Base-by-base conservation (phyloP, 2,329 filamentous ascomycete species). In the Pseudogymnoascus sp. region DNA sequence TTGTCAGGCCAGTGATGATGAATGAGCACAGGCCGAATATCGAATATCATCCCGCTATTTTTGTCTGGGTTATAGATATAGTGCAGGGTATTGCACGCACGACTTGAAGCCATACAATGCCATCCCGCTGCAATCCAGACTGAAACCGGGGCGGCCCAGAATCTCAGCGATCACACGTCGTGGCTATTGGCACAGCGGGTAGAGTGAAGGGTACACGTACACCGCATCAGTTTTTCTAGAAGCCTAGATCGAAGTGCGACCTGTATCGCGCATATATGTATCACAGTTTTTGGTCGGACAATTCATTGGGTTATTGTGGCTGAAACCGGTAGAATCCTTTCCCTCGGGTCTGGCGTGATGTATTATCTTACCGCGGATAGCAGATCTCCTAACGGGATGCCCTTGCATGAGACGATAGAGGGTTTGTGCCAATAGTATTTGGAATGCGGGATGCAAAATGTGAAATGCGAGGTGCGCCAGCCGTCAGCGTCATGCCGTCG, bases 241-340 rank as follows among this genome's bases (percentile, higher is more conserved):
- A 55, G 49, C 49, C 49, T 55, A 55, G 49, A 55, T 55, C 26
- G 29, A 31, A 55, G 49, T 55, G 7, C 29, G 29, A 55, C 49
- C 26, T 55, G 49, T 55, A 31, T 7, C 49, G 29, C 31, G 49
- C 49, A 55, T 33, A 33, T 33, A 55, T 33, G 49, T 55, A 55
- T 55, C 49, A 55, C 49, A 31, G 49, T 33, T 33, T 31, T 55
- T 33, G 49, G 8, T 55, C 49, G 49, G 49, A 55, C 26, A 55
- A 55, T 55, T 55, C 29, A 33, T 55, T 33, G 33, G 49, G 49
- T 55, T 55, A 3, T 4, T 33, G 26, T 55, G 45, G 45, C 26
- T 55, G 29, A 55, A 55, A 55, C 49, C 49, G 49, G 49, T 3
- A 55, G 26, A 55, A 55, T 55, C 49, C 49, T 14, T 33, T 33